These are phyloP conservation scores for Dryas octopetala DNA, from an alignment of 306 rosid genomes.

Conservation along the genomic window DNA sequence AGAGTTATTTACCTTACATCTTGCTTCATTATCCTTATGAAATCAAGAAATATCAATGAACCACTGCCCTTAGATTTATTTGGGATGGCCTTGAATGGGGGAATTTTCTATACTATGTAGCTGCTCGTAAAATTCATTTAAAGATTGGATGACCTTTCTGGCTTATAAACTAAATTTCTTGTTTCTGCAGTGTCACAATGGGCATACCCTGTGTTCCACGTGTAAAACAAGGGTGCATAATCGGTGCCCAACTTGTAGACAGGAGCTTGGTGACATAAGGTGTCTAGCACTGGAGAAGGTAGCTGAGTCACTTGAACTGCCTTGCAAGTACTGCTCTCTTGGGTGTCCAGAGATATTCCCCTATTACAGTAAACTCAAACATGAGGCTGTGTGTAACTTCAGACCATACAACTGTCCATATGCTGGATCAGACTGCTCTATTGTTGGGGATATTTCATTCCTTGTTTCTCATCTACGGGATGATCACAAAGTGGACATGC, in stretches of 20 bases:
- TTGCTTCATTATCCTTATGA: not conserved
- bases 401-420: conserved; percentile 80
- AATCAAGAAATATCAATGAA: not conserved
- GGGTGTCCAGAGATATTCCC: conserved; percentile 83
- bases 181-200: conserved; percentile 69
- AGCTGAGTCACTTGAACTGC: conserved; percentile 76
- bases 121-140: not conserved
- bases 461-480: conserved; percentile 71
- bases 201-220: conserved; percentile 76
- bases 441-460: conserved; percentile 58
- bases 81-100: not conserved
- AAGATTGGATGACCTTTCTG: conserved; percentile 7
- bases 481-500: conserved; percentile 84
- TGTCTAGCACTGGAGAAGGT: conserved; percentile 76
- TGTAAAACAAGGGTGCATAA: conserved; percentile 81
- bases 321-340: conserved; percentile 58
- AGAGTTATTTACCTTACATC: not conserved
- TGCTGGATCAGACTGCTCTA: conserved; percentile 80
- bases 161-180: conserved; percentile 18
- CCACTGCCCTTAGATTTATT: not conserved
- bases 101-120: not conserved
- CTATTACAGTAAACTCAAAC: conserved; percentile 71
- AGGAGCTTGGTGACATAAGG: conserved; percentile 79
- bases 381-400: conserved; percentile 63
- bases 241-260: conserved; percentile 77